Evolutionary conservation across 2,329 filamentous ascomycete species (phyloP), one percentile per base, ranked within the genome.

Genomic region (Pseudocercospora crystallina): DNA sequence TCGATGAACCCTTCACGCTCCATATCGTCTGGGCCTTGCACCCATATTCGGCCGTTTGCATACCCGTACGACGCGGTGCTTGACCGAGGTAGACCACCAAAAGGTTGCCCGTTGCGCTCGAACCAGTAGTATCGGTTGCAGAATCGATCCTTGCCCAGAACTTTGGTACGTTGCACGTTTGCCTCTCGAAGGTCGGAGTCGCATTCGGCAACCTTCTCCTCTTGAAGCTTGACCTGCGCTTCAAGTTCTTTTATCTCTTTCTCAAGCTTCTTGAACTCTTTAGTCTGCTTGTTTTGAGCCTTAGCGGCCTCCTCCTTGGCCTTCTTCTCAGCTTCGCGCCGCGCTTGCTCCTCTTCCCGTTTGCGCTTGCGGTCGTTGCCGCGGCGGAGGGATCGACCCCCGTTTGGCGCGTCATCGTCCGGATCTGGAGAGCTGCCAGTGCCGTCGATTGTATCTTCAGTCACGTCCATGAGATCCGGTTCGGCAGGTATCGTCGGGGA

Each of bases 51-150:
- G 8, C 90, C 94, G 67, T 97, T 99, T 35, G 92, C 91, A 66
- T 97, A 99, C 8, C 82, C 85, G 15, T 92, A 90, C 39, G 84
- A 79, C 1, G 90, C 87, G 1, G 92, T 97, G 12, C 91, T 96
- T 69, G 90, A 95, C 58, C 81, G 83, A 0, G 91, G 91, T 48
- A 96, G 78, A 4, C 94, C 94, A 30, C 81, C 90, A 64, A 92
- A 96, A 0, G 94, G 94, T 91, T 97, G 97, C 17, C 91, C 94
- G 65, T 97, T 99, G 56, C 92, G 86, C 72, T 99, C 94, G 69
- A 97, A 96, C 92, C 94, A 99, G 77, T 95, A 97, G 72, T 97
- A 99, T 47, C 92, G 84, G 71, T 99, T 97, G 84, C 92, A 96
- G 77, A 96, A 99, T 38, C 94, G 84, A 71, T 99, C 94, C 69